phyloP scores from a whole-genome alignment of 805 yeast species.

The Grigorovia humatica region DNA sequence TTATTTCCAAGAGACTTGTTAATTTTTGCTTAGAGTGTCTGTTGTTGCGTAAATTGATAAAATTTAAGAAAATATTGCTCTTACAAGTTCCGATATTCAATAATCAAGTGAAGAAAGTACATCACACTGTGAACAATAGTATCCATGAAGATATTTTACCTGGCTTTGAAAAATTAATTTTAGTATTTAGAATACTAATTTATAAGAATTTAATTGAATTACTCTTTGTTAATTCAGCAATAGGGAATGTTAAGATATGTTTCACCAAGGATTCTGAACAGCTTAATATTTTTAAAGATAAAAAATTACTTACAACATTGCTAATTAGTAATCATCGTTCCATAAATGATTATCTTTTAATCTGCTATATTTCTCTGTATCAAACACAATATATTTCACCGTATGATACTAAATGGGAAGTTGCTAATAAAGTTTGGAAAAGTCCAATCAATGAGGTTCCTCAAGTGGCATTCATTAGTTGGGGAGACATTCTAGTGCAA shows the following conservation, averaged over 20 bases:
- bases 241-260: slow-evolving; percentile 14
- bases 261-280: slow-evolving; percentile 18
- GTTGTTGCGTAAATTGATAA: background rate
- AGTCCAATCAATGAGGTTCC: background rate
- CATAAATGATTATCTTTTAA: slow-evolving; percentile 50
- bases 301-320: slow-evolving; percentile 14
- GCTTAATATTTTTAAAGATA: slow-evolving; percentile 6
- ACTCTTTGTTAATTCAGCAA: slow-evolving; percentile 12
- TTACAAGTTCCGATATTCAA: background rate
- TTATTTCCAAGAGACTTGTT: background rate
- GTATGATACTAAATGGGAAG: slow-evolving; percentile 3
- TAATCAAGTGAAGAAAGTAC: background rate
- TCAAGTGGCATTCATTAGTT: slow-evolving; percentile 48
- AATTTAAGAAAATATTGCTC: background rate
- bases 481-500: slow-evolving; percentile 56
- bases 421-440: slow-evolving; percentile 8
- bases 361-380: slow-evolving; percentile 29
- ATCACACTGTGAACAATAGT: background rate
- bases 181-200: slow-evolving; percentile 9
- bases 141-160: background rate
- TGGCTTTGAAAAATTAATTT: slow-evolving; percentile 6
- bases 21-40: background rate
- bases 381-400: slow-evolving; percentile 5
- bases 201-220: slow-evolving; percentile 12
- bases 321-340: slow-evolving; percentile 51